phyloP scores from a whole-genome alignment of 2,329 filamentous ascomycete genomes.

The Sporothrix globosa region DNA sequence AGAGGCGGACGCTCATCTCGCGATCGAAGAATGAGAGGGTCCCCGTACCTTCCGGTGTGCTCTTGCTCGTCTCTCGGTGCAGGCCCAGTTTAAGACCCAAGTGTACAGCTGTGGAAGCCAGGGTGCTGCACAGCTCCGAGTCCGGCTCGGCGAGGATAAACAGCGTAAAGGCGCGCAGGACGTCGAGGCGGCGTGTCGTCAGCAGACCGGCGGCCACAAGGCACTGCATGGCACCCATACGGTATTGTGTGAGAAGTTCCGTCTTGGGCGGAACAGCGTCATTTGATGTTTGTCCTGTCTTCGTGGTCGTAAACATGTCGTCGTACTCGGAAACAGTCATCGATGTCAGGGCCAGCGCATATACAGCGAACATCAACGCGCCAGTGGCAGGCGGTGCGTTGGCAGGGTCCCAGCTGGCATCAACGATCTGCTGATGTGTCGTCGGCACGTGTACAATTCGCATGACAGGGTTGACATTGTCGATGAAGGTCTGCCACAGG shows the following conservation, averaged over 20 bases:
- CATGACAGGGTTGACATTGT: conserved; percentile 42
- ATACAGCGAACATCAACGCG: conserved; percentile 41
- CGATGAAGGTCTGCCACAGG: conserved; percentile 44
- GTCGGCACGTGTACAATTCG: conserved; percentile 44
- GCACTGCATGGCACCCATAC: conserved; percentile 38
- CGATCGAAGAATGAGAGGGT: conserved; percentile 55
- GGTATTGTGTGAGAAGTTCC: conserved; percentile 38
- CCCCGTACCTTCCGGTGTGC: conserved; percentile 44
- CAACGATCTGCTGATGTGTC: conserved; percentile 41
- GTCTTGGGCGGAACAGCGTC: not conserved
- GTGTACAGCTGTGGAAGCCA: conserved; percentile 38
- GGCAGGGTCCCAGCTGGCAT: conserved; percentile 40
- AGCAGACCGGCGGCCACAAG: conserved; percentile 40
- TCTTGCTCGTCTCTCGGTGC: conserved; percentile 43
- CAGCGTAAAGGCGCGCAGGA: conserved; percentile 41
- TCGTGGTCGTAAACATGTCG: conserved; percentile 33
- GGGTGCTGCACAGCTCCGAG: conserved; percentile 39
- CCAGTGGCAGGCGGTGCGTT: conserved; percentile 34
- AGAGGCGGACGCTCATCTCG: conserved; percentile 57
- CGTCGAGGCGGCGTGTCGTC: conserved; percentile 40
- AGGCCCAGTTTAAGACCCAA: conserved; percentile 45
- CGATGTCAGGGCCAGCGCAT: conserved; percentile 39
- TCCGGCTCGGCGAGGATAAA: conserved; percentile 42
- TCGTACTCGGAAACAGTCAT: conserved; percentile 34
- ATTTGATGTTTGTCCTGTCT: not conserved